These are phyloP conservation scores for Podaxis pistillaris DNA, from an alignment of 768 basidiomycete genomes.

Conservation along the genomic window DNA sequence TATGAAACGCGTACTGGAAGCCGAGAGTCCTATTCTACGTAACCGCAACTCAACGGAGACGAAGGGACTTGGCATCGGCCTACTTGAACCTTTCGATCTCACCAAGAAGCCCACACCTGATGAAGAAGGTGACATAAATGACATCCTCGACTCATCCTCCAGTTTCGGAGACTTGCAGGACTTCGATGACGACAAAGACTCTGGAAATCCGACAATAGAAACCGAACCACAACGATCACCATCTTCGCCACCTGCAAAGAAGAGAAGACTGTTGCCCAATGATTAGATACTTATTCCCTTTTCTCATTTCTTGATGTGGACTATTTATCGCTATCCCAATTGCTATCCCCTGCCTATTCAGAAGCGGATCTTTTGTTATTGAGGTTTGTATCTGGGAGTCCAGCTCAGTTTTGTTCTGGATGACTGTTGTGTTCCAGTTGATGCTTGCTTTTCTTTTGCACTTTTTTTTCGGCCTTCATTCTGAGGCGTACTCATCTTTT, in stretches of 20 bases:
- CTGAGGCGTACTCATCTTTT: conserved; percentile 2
- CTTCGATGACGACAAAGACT: conserved; percentile 13
- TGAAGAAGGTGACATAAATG: conserved; percentile 33
- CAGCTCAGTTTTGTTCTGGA: conserved; percentile 6
- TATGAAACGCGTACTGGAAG: conserved; percentile 31
- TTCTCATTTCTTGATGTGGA: conserved; percentile 4
- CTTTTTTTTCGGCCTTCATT: neutral
- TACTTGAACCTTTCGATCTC: conserved; percentile 55
- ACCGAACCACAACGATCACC: neutral
- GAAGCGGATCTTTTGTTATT: conserved; percentile 17
- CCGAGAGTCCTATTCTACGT: conserved; percentile 58
- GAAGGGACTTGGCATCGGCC: conserved; percentile 48
- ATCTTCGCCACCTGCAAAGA: conserved; percentile 47
- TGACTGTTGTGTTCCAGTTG: conserved; percentile 15
- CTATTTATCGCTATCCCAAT: conserved; percentile 10
- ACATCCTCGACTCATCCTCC: conserved; percentile 27
- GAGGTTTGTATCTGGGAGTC: conserved; percentile 9
- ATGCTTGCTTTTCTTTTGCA: conserved; percentile 13
- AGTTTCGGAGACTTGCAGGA: conserved; percentile 29
- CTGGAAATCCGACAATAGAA: conserved; percentile 8
- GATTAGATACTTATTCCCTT: neutral
- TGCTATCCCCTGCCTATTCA: conserved; percentile 16
- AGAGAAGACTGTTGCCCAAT: conserved; percentile 38
- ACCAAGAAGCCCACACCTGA: conserved; percentile 30
- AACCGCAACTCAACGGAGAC: conserved; percentile 32